Base-by-base conservation (phyloP, 495 filamentous ascomycete genomes). In the Talaromyces borbonicus region DNA sequence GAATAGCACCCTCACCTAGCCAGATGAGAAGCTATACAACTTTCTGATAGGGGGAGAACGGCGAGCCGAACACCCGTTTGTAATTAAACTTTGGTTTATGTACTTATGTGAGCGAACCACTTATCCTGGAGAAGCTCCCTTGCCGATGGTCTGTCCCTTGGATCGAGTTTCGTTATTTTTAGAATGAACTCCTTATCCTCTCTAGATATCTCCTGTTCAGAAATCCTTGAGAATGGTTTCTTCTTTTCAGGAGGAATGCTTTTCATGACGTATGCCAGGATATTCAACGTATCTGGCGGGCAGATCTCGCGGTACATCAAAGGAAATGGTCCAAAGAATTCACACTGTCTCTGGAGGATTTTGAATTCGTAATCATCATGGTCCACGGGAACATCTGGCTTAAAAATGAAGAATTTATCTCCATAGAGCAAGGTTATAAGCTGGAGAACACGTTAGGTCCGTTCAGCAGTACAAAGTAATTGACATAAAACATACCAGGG, bases 311-410 rank as follows among this genome's bases (percentile, higher is more conserved):
- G 23, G 42, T 64, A 69, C 29, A 50, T 49, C 5, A 40, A 29
- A 19, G 67, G 62, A 39, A 59, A 69, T 35, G 64, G 67, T 4
- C 67, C 64, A 48, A 70, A 66, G 41, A 52, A 63, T 29, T 53
- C 39, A 54, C 55, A 32, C 30, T 14, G 30, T 32, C 30, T 32
- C 30, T 32, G 30, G 11, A 72, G 51, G 27, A 68, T 62, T 14
- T 61, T 58, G 0, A 66, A 16, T 24, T 61, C 56, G 50, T 69
- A 69, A 6, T 55, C 55, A 23, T 65, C 57, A 51, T 62, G 37
- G 36, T 56, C 64, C 15, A 52, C 49, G 20, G 55, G 45, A 36
- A 69, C 48, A 54, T 51, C 49, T 8, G 60, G 60, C 35, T 61
- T 61, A 52, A 66, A 65, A 18, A 65, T 54, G 48, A 60, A 54